phyloP scores from a whole-genome alignment of 2,329 filamentous ascomycete genomes.

The Phyllosticta capitalensis region DNA sequence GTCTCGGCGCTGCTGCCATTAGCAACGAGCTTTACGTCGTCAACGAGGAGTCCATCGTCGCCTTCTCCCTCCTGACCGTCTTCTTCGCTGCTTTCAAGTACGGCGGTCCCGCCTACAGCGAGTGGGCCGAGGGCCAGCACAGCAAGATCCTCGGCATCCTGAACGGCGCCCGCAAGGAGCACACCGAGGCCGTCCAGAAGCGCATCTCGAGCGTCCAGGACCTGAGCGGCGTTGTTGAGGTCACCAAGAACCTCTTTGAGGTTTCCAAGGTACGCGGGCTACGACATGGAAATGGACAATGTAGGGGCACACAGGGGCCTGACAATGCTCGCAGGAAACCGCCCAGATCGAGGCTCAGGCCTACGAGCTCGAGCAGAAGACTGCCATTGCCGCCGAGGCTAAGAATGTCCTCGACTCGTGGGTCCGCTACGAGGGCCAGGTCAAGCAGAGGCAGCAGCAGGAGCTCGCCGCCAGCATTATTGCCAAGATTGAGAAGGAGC shows the following conservation, averaged over 20 bases:
- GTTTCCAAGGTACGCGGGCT: slow-evolving; percentile 75
- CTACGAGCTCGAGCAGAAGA: slow-evolving; percentile 95
- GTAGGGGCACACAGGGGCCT: slow-evolving; percentile 13
- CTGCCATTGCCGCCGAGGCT: slow-evolving; percentile 81
- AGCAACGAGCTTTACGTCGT: slow-evolving; percentile 99
- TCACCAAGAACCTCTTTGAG: slow-evolving; percentile 94
- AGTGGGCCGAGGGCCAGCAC: slow-evolving; percentile 84
- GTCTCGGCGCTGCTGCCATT: slow-evolving; percentile 86
- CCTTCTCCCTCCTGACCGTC: slow-evolving; percentile 83
- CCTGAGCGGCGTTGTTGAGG: slow-evolving; percentile 85
- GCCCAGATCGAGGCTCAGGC: slow-evolving; percentile 91
- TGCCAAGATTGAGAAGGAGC: slow-evolving; percentile 96
- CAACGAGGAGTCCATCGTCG: slow-evolving; percentile 96
- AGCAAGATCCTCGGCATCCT: slow-evolving; percentile 92
- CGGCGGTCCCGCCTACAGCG: slow-evolving; percentile 80
- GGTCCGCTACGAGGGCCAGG: slow-evolving; percentile 97
- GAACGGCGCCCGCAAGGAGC: slow-evolving; percentile 86
- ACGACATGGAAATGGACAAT: background rate
- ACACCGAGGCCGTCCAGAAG: slow-evolving; percentile 89
- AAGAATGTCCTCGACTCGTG: slow-evolving; percentile 95
- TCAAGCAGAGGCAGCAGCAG: slow-evolving; percentile 97
- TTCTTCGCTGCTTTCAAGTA: slow-evolving; percentile 91
- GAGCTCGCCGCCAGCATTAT: slow-evolving; percentile 91
- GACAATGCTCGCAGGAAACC: slow-evolving; percentile 61
- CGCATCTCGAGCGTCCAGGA: slow-evolving; percentile 92